phyloP scores from a whole-genome alignment of 1,284 basidiomycete species.

The Neonothopanus nambi region DNA sequence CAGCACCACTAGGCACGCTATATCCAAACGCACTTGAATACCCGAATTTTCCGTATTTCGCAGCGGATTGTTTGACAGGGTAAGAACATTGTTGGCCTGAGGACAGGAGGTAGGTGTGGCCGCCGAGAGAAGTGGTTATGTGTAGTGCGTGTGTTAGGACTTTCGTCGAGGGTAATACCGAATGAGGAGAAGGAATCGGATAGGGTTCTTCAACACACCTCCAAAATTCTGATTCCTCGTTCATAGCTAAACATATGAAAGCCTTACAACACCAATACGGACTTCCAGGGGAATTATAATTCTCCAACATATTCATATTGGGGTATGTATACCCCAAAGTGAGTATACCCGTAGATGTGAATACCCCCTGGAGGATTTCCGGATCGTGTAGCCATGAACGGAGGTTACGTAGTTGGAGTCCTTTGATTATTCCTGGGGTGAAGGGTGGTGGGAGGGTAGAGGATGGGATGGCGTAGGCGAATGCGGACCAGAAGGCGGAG shows the following conservation, averaged over 20 bases:
- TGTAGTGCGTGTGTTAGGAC: conserved; percentile 64
- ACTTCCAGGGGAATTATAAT: conserved; percentile 81
- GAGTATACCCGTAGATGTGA: conserved; percentile 64
- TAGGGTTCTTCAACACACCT: conserved; percentile 60
- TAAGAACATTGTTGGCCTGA: conserved; percentile 81
- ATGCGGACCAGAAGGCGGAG: conserved; percentile 75
- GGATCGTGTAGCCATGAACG: conserved; percentile 69
- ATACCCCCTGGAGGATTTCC: conserved; percentile 39
- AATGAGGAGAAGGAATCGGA: conserved; percentile 32
- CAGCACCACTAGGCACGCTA: conserved; percentile 71
- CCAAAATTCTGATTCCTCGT: conserved; percentile 74
- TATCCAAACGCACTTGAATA: conserved; percentile 79
- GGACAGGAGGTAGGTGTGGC: conserved; percentile 71
- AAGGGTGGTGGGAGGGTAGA: conserved; percentile 62
- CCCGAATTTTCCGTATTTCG: conserved; percentile 77
- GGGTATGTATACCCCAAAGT: conserved; percentile 77
- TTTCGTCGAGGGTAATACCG: conserved; percentile 37
- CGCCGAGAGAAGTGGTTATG: conserved; percentile 61
- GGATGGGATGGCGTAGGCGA: conserved; percentile 77
- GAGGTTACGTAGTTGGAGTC: conserved; percentile 70
- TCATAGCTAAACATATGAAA: conserved; percentile 67
- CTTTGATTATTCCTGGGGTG: conserved; percentile 76
- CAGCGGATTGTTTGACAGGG: conserved; percentile 73
- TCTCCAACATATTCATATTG: conserved; percentile 76
- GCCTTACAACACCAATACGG: conserved; percentile 85